Evolutionary conservation across 176 grass and related monocot species (phyloP).

Genomic region (Coix lacrymajobi): DNA sequence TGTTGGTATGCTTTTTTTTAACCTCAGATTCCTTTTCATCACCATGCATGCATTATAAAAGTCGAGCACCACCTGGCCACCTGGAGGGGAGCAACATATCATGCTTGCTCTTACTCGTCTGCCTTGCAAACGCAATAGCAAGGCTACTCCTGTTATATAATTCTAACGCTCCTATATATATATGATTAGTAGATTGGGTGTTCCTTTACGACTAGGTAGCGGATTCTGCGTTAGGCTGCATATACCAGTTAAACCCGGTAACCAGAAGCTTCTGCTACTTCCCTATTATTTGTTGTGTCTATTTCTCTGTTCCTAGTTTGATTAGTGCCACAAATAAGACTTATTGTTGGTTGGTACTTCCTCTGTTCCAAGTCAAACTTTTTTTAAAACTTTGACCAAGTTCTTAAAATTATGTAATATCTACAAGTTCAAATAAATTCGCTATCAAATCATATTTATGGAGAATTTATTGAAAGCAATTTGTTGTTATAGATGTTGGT

Average conservation of each 20-base stretch:
- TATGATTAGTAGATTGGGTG: neutral
- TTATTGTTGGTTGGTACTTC: no score
- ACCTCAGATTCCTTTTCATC: neutral
- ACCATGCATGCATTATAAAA: neutral
- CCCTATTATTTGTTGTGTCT: no score
- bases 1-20: constrained; percentile 10
- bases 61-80: neutral
- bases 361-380: no score
- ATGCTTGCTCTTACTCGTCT: neutral
- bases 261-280: neutral
- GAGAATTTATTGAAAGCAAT: no score
- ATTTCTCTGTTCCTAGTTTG: no score
- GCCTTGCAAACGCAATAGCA: neutral
- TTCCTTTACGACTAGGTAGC: neutral
- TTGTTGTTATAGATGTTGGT: no score
- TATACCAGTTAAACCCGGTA: neutral
- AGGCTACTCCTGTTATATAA: no score
- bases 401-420: no score
- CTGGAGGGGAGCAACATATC: neutral
- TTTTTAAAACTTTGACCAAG: no score
- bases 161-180: neutral
- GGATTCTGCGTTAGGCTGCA: neutral
- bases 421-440: no score
- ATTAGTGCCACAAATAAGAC: no score
- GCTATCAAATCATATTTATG: no score